Conservation (phyloP, 139 green algal genomes). For the Chlorella vulgaris region DNA sequence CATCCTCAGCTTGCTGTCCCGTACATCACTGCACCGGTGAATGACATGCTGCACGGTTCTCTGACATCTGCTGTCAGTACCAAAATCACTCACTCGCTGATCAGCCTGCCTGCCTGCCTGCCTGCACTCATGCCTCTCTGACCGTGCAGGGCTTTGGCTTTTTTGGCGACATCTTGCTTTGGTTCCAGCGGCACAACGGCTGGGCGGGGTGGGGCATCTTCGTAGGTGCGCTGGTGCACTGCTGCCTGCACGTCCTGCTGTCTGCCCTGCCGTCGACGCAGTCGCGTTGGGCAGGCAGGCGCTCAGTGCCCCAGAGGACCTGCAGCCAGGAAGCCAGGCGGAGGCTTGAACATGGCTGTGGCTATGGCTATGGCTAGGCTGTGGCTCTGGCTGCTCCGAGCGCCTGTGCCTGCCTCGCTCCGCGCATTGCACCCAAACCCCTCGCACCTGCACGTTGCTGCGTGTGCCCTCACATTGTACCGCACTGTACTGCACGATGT, state of each 20-base stretch:
- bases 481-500: too few relatives aligned
- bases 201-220: constrained; percentile 63
- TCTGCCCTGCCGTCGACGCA: not conserved
- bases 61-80: too few relatives aligned
- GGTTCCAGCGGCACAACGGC: constrained; percentile 62
- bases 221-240: constrained; percentile 37
- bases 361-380: too few relatives aligned
- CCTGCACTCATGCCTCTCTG: not conserved
- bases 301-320: too few relatives aligned
- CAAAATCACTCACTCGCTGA: not conserved
- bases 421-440: not conserved
- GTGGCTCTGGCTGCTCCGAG: too few relatives aligned
- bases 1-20: too few relatives aligned
- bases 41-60: too few relatives aligned
- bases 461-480: not conserved
- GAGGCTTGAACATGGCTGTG: too few relatives aligned
- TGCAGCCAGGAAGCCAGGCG: too few relatives aligned
- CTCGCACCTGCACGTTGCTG: not conserved
- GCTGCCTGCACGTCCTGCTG: not conserved
- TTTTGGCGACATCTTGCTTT: constrained; percentile 52
- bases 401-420: not conserved
- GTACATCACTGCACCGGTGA: too few relatives aligned
- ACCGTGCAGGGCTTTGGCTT: constrained; percentile 54
- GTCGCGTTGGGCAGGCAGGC: too few relatives aligned
- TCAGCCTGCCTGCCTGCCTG: not conserved